These are phyloP conservation scores for Cladosporium phlei DNA, from an alignment of 2,329 filamentous ascomycete species.

Conservation along the genomic window DNA sequence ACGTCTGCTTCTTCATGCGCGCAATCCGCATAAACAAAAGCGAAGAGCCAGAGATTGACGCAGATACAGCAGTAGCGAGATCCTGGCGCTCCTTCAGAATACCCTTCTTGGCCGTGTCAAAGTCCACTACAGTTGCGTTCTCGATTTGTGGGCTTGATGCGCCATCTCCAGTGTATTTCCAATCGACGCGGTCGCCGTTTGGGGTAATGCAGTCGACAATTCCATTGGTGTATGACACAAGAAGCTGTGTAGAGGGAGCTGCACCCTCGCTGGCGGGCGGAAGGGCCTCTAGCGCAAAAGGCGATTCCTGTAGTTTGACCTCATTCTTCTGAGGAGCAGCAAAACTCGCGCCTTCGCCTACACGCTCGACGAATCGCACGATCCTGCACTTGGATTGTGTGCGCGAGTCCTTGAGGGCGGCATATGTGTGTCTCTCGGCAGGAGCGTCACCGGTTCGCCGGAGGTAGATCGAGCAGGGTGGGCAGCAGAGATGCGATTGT, in stretches of 20 bases:
- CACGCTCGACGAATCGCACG: constrained; percentile 51
- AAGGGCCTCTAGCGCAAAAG: constrained; percentile 5
- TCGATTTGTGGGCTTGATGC: neutral
- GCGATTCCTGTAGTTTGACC: constrained; percentile 16
- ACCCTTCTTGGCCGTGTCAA: constrained; percentile 39
- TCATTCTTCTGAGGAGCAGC: constrained; percentile 25
- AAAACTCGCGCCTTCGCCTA: constrained; percentile 28
- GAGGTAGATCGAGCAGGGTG: constrained; percentile 55
- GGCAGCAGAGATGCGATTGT: constrained; percentile 52
- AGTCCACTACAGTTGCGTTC: constrained; percentile 22
- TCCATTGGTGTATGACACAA: constrained; percentile 29
- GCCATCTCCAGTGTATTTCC: constrained; percentile 11
- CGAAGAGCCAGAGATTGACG: constrained; percentile 20
- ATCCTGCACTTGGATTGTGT: constrained; percentile 47
- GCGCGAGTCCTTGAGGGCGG: constrained; percentile 44
- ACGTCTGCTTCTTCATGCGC: constrained; percentile 3
- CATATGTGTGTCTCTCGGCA: constrained; percentile 54
- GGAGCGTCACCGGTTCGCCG: constrained; percentile 41
- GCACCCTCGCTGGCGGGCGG: neutral
- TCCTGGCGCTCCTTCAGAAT: constrained; percentile 43
- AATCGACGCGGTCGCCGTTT: constrained; percentile 6
- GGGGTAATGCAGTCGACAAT: constrained; percentile 27
- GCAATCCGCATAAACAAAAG: constrained; percentile 8
- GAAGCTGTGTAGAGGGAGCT: constrained; percentile 15
- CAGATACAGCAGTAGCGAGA: constrained; percentile 11